Evolutionary conservation across 345 rosid genomes (phyloP).

Genomic region (Eucalyptus camaldulensis): DNA sequence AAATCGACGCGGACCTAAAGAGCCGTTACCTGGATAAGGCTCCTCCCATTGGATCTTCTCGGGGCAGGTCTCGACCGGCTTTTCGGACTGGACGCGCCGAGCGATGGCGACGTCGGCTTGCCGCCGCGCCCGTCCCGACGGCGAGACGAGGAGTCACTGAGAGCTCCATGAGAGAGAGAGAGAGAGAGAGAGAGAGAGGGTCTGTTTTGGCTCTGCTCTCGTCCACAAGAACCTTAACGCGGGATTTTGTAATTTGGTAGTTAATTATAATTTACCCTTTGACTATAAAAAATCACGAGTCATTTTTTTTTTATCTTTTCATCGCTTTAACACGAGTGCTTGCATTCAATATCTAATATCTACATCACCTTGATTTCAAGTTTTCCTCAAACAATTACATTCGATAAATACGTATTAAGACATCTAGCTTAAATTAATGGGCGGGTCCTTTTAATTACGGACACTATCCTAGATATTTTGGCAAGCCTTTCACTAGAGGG

Average conservation of each 20-base stretch:
- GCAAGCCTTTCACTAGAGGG: too few relatives aligned
- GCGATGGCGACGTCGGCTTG: background rate
- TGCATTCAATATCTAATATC: too few relatives aligned
- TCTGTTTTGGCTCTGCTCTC: background rate
- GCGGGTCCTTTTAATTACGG: fast-evolving
- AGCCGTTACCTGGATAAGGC: slow-evolving; percentile 27
- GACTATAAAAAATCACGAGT: too few relatives aligned
- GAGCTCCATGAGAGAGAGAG: too few relatives aligned
- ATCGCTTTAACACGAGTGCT: too few relatives aligned
- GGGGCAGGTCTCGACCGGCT: slow-evolving; percentile 3
- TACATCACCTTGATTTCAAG: too few relatives aligned
- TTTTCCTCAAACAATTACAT: too few relatives aligned
- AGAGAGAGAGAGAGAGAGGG: background rate
- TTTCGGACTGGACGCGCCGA: background rate
- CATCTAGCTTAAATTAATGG: too few relatives aligned
- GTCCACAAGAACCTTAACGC: background rate
- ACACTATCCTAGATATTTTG: fast-evolving
- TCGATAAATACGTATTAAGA: fast-evolving
- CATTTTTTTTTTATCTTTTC: too few relatives aligned
- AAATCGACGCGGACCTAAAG: background rate
- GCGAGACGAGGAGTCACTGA: background rate
- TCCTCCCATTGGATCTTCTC: background rate
- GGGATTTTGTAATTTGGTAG: too few relatives aligned
- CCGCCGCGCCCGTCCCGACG: background rate
- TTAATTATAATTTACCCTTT: too few relatives aligned